Base-by-base conservation (phyloP, 371 early-diverging fungal species). In the Globomyces sp. region DNA sequence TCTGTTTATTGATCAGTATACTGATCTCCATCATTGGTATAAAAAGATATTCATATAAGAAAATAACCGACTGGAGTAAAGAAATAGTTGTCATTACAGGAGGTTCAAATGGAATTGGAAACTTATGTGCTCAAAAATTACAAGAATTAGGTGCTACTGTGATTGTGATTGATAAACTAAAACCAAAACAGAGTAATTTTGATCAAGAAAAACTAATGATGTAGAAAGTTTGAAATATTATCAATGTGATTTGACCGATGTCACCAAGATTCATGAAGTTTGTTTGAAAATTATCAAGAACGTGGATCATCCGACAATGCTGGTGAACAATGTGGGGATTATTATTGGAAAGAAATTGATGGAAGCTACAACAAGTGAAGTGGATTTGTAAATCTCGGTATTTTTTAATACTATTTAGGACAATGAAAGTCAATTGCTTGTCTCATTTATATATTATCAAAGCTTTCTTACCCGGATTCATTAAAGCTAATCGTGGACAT, bases 291-390 rank as follows among this genome's bases (percentile, higher is more conserved):
- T 85, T 48, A 67, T 73, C 1, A 67, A 69, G 39, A 74, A 81
- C 72, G 58, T 82, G 2, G 85, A 84, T 3, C 67, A 75, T 24
- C 85, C 85, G 4, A 86, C 86, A 34, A 76, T 85, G 50, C 36
- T 87, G 37, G 65, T 87, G 58, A 87, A 87, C 73, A 86, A 86
- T 70, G 88, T 86, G 1, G 88, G 84, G 3, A 79, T 86, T 52
- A 77, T 83, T 41, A 68, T 59, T 4, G 82, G 81, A 8, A 78
- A 78, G 58, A 52, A 69, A 10, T 68, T 84, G 57, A 43, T 73
- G 36, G 86, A 86, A 34, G 60, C 76, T 55, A 74, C 78, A 2
- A 64, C 63, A 34, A 67, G 73, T 4, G 80, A 81, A 3, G 80
- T 85, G 60, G 70, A 74, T 52, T 24, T 24, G 24, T 24, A 24